A percentile compares a stretch with the other conserved stretches of the same genome.
Evolutionary conservation across 129 eudicot genomes (phyloP).

Genomic region (Lonicera japonica): DNA sequence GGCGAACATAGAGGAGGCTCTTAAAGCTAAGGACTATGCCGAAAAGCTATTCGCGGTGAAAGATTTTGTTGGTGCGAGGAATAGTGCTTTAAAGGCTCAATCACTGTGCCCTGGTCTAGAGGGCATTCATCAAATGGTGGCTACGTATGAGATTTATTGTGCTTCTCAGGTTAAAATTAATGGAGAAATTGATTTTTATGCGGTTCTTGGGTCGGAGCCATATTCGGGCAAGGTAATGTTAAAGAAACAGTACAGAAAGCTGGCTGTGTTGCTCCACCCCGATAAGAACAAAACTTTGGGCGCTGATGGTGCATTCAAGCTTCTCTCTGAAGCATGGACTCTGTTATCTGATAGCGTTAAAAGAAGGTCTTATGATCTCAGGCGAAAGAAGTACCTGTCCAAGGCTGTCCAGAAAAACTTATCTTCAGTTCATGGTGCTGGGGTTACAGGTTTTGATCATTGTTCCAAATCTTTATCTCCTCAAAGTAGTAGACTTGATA

Average conservation of each 20-base stretch:
- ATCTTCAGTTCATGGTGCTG: slow-evolving; percentile 29
- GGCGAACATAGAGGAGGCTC: slow-evolving; percentile 70
- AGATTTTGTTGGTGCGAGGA: slow-evolving; percentile 67
- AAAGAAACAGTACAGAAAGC: slow-evolving; percentile 74
- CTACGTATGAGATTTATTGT: slow-evolving; percentile 70
- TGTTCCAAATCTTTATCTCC: slow-evolving; percentile 27
- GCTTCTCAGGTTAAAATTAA: slow-evolving; percentile 48
- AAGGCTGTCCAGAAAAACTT: slow-evolving; percentile 19
- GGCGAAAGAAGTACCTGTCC: slow-evolving; percentile 42
- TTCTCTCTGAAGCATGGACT: slow-evolving; percentile 86
- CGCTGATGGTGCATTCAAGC: slow-evolving; percentile 90
- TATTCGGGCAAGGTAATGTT: slow-evolving; percentile 50
- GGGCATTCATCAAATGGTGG: slow-evolving; percentile 89
- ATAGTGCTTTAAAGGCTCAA: slow-evolving; percentile 76
- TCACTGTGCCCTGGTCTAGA: slow-evolving; percentile 69
- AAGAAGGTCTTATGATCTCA: slow-evolving; percentile 63
- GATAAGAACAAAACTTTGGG: slow-evolving; percentile 90
- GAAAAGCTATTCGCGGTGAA: slow-evolving; percentile 66
- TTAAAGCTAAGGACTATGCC: slow-evolving; percentile 65
- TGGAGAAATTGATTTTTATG: slow-evolving; percentile 71
- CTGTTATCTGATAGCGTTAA: slow-evolving; percentile 59
- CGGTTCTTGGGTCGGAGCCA: slow-evolving; percentile 74
- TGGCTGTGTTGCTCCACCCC: slow-evolving; percentile 90
- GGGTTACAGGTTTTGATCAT: slow-evolving; percentile 7
- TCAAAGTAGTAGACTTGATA: slow-evolving; percentile 38